These are phyloP conservation scores for Cyberlindnera bimundalis DNA, from an alignment of 805 yeast genomes.

Conservation along the genomic window DNA sequence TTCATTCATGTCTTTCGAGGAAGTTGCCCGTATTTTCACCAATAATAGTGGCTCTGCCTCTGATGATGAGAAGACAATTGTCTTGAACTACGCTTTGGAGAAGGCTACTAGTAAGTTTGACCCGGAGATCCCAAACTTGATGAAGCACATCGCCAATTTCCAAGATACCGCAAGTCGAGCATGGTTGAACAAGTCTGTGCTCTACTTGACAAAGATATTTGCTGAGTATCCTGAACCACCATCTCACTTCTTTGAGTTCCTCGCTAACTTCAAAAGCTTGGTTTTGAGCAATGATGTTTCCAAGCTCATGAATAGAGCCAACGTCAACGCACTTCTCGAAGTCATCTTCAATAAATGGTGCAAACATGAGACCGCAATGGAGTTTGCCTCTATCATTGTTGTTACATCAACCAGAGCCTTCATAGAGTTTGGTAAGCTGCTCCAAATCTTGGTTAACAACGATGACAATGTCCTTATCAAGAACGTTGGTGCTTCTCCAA, in stretches of 20 bases:
- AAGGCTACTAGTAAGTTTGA: slow-evolving; percentile 30
- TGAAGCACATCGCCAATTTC: slow-evolving; percentile 13
- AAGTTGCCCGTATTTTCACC: slow-evolving; percentile 28
- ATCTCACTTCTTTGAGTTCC: slow-evolving; percentile 31
- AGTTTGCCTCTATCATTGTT: slow-evolving; percentile 41
- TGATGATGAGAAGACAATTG: slow-evolving; percentile 22
- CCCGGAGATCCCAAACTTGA: slow-evolving; percentile 28
- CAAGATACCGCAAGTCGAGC: slow-evolving; percentile 24
- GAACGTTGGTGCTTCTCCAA: slow-evolving; percentile 25
- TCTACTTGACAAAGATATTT: slow-evolving; percentile 61
- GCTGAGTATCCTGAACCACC: slow-evolving; percentile 43
- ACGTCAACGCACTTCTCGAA: slow-evolving; percentile 64
- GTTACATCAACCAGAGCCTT: slow-evolving; percentile 34
- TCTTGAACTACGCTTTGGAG: slow-evolving; percentile 30
- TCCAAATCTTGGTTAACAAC: slow-evolving; percentile 64
- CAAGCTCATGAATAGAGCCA: slow-evolving; percentile 39
- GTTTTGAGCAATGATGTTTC: slow-evolving; percentile 32
- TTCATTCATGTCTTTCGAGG: slow-evolving; percentile 30
- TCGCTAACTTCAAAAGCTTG: slow-evolving; percentile 34
- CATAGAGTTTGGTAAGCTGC: slow-evolving; percentile 45
- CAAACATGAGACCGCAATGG: slow-evolving; percentile 36
- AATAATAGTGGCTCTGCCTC: slow-evolving; percentile 7
- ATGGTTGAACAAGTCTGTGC: slow-evolving; percentile 58
- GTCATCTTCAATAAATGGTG: slow-evolving; percentile 55
- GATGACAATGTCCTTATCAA: slow-evolving; percentile 35